Evolutionary conservation across 352 stramenopile genomes (phyloP).

Genomic region (Pythium sukuiense): DNA sequence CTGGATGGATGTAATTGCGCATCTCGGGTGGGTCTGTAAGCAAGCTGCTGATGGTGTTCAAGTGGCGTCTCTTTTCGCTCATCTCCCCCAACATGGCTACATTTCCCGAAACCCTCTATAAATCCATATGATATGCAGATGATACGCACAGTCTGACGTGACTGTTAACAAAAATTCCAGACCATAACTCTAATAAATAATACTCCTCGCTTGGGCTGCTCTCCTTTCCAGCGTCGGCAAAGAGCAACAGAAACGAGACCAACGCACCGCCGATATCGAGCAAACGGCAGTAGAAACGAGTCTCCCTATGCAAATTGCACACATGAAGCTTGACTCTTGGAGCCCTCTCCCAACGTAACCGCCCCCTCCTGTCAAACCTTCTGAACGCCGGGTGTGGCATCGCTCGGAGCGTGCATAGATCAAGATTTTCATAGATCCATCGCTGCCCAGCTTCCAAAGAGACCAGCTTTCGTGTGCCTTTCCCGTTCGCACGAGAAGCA

Average conservation of each 20-base stretch:
- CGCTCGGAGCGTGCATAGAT: neutral
- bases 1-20: too few relatives aligned
- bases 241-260: neutral
- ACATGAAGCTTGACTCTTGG: neutral
- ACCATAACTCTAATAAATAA: neutral
- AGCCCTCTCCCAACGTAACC: too few relatives aligned
- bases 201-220: too few relatives aligned
- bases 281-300: neutral
- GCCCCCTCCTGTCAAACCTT: neutral
- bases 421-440: neutral
- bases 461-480: too few relatives aligned
- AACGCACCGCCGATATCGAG: neutral
- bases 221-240: neutral
- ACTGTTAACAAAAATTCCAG: too few relatives aligned
- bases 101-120: neutral
- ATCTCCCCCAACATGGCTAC: neutral
- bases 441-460: too few relatives aligned
- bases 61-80: too few relatives aligned
- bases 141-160: too few relatives aligned
- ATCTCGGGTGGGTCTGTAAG: too few relatives aligned
- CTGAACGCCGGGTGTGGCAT: neutral
- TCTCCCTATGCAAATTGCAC: neutral
- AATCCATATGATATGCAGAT: neutral
- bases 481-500: neutral
- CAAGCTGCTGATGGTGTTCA: neutral